Percentiles rank a stretch among this genome's conserved stretches.
These are phyloP conservation scores for Parafenestella ontariensis DNA, from an alignment of 2,329 filamentous ascomycete species.

Conservation along the genomic window DNA sequence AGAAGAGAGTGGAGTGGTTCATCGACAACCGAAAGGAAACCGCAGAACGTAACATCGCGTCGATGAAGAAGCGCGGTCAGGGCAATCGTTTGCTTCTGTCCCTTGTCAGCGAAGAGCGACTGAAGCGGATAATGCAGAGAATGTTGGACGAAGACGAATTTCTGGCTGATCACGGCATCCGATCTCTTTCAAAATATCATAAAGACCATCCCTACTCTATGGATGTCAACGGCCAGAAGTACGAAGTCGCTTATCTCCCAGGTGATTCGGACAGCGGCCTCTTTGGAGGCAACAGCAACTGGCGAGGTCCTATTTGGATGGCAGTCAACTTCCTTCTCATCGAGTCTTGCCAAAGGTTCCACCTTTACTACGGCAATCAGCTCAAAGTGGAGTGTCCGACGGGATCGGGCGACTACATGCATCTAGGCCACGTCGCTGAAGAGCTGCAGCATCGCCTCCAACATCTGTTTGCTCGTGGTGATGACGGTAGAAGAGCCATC, in stretches of 20 bases:
- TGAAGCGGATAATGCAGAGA: slow-evolving; percentile 84
- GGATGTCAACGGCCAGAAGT: slow-evolving; percentile 92
- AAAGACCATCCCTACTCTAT: slow-evolving; percentile 90
- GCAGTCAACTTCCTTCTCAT: slow-evolving; percentile 95
- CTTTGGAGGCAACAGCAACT: slow-evolving; percentile 97
- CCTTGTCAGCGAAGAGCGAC: slow-evolving; percentile 90
- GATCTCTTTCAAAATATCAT: slow-evolving; percentile 90
- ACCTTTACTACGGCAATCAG: slow-evolving; percentile 90
- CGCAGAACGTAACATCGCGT: slow-evolving; percentile 92
- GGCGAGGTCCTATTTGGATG: slow-evolving; percentile 93
- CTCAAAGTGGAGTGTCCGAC: slow-evolving; percentile 94
- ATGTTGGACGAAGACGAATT: slow-evolving; percentile 97
- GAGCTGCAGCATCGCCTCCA: slow-evolving; percentile 94
- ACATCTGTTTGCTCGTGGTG: slow-evolving; percentile 84
- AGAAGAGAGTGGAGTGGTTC: slow-evolving; percentile 93
- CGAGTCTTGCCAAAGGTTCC: slow-evolving; percentile 93
- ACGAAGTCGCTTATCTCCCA: slow-evolving; percentile 86
- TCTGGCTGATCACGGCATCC: slow-evolving; percentile 85
- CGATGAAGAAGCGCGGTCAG: slow-evolving; percentile 88
- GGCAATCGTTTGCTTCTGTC: slow-evolving; percentile 86
- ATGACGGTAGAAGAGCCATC: slow-evolving; percentile 86
- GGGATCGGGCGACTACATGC: slow-evolving; percentile 93
- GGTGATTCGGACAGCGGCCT: slow-evolving; percentile 96
- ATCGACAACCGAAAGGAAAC: slow-evolving; percentile 85
- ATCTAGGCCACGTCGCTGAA: slow-evolving; percentile 91